Conservation (phyloP, 768 basidiomycete genomes). For the Hypholoma fasciculare region DNA sequence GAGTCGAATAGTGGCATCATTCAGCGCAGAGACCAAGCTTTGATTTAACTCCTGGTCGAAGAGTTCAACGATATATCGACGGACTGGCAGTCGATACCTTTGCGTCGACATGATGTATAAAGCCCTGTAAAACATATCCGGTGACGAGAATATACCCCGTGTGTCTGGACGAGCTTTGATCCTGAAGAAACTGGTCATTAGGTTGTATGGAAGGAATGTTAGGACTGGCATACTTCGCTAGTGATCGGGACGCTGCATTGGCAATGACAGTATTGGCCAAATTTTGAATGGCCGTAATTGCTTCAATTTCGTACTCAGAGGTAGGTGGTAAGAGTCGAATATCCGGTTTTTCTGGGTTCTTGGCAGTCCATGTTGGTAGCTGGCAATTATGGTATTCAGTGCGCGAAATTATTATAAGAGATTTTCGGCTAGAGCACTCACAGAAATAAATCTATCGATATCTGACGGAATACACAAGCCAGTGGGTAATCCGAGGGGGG, state of each 20-base stretch:
- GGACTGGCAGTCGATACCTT: constrained; percentile 88
- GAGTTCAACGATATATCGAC: constrained; percentile 89
- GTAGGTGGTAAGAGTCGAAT: constrained; percentile 63
- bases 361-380: constrained; percentile 70
- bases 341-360: constrained; percentile 35
- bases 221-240: constrained; percentile 63
- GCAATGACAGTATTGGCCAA: constrained; percentile 95
- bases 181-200: constrained; percentile 33
- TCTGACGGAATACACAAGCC: constrained; percentile 92
- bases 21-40: constrained; percentile 55
- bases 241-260: constrained; percentile 87
- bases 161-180: constrained; percentile 81
- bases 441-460: constrained; percentile 75
- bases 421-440: constrained; percentile 34
- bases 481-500: constrained; percentile 82
- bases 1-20: constrained; percentile 50
- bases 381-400: constrained; percentile 25
- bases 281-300: constrained; percentile 89
- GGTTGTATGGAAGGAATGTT: neutral
- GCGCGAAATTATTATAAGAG: neutral
- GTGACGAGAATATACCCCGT: constrained; percentile 73
- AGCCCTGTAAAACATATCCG: constrained; percentile 79
- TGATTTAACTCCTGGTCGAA: constrained; percentile 82
- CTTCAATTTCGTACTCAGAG: constrained; percentile 74
- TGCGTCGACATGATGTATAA: constrained; percentile 87